Percentiles rank a stretch among this genome's conserved stretches.
Conservation (phyloP, 1,284 basidiomycete genomes). For the Puccinia horiana region DNA sequence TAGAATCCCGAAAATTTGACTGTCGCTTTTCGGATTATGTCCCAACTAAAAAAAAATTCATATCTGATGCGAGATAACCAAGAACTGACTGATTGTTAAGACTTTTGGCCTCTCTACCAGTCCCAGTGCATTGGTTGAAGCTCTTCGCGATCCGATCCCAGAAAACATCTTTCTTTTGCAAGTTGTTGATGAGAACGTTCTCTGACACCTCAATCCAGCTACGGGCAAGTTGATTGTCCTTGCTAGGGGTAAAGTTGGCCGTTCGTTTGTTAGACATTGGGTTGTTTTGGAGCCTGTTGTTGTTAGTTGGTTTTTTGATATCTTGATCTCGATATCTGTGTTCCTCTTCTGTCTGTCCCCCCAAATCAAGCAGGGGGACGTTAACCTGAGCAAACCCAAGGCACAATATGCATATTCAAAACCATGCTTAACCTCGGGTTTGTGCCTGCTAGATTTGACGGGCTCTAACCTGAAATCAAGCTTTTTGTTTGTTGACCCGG, state of each 20-base stretch:
- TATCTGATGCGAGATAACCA: background rate
- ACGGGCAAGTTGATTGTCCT: background rate
- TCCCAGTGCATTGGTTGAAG: background rate
- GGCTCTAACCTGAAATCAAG: too few relatives aligned
- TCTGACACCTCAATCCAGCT: background rate
- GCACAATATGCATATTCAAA: too few relatives aligned
- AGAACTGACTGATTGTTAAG: background rate
- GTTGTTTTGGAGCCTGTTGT: background rate
- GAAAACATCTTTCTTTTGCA: background rate
- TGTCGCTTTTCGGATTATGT: background rate
- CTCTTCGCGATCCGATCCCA: background rate
- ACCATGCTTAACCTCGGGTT: too few relatives aligned
- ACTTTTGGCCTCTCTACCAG: background rate
- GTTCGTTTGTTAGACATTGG: too few relatives aligned
- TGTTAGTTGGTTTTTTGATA: too few relatives aligned
- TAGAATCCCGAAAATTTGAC: background rate
- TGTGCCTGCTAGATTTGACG: too few relatives aligned
- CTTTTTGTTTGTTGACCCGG: too few relatives aligned
- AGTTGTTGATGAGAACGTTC: background rate
- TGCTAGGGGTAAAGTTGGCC: background rate
- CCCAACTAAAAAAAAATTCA: slow-evolving; percentile 2
- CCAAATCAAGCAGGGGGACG: too few relatives aligned
- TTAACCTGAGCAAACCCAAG: too few relatives aligned
- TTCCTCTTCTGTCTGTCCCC: too few relatives aligned
- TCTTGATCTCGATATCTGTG: too few relatives aligned